Evolutionary conservation across 768 basidiomycete species (phyloP), one percentile per base, ranked within the genome.

Genomic region (Phanerodontia chrysosporium): DNA sequence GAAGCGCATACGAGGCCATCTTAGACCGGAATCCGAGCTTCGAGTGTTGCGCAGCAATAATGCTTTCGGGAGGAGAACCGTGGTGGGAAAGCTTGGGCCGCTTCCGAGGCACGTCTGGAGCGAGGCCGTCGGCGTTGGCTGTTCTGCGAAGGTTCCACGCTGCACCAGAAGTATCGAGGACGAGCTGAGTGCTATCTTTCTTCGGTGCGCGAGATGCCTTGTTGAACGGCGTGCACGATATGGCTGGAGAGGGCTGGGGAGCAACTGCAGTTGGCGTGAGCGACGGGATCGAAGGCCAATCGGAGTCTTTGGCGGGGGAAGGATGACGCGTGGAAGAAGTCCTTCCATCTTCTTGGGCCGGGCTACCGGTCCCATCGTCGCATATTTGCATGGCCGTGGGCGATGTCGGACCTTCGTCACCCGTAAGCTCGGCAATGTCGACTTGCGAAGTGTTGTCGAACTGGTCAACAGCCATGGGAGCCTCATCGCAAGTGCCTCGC

Each of bases 101-200:
- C 72, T 82, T 85, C 60, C 65, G 66, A 22, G 71, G 71, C 25
- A 71, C 71, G n/a, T 39, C 51, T 3, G 7, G 35, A 36, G 22
- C 51, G 29, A 27, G 21, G 51, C 18, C 51, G 2, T 36, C 51
- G 13, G 51, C 39, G 36, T 21, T 35, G 21, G n/a, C 35, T n/a
- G 64, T 51, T 14, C 51, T 64, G 25, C 68, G 65, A 18, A 76
- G 61, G 57, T 75, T 77, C 81, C 86, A 89, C 1, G 72, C 66
- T 2, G 86, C 81, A 4, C 73, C 69, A 3, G 75, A 71, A 0
- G 87, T 88, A 64, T 75, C 78, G 32, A 87, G 67, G 3, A 82
- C 76, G 58, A 78, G 74, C 63, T 81, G 76, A 6, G 73, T 67
- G 42, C 35, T 24, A 22, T 49, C 45, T 16, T 30, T 52, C 69